Evolutionary conservation across 2,329 filamentous ascomycete species (phyloP), one percentile per base, ranked within the genome.

Genomic region (Claviceps spartinae): DNA sequence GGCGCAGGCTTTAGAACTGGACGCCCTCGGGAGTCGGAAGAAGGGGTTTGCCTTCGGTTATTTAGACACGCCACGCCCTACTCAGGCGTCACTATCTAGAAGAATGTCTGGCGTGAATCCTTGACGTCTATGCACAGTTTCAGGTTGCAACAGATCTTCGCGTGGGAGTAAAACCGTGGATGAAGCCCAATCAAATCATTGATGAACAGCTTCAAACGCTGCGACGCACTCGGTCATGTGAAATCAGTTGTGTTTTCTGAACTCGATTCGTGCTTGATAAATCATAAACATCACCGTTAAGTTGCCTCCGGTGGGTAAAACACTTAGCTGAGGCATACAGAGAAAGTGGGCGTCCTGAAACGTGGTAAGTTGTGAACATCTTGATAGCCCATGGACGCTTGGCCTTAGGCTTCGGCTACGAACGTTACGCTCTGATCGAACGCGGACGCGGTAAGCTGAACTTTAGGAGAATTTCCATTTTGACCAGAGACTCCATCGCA

Each of bases 381-480:
- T 96, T 98, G 62, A 98, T 93, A 16, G 98, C 88, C 93, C 93
- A 98, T 4, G 93, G 91, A 65, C 91, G 97, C 76, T 98, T 93
- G n/a, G 91, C 95, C 68, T 98, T 94, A 56, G 93, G 93, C 57
- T 24, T 24, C 5, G 4, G 24, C 24, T 24, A 24, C 98, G 75
- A 60, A 98, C 97, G 67, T 98, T 93, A 77, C 93, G 83, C 72
- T 98, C 93, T 50, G 93, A 90, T 57, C 94, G 89, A 55, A 98
- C 93, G 71, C 98, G 93, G 18, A 93, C 93, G 20, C 20, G 20
- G 20, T 20, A 55, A 98, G 75, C 69, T 98, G 93, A 65, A 98
- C 93, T 71, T 95, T 96, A 95, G 95, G 75, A 96, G 96, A 93
- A 98, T 98, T 70, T 98, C 93, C 48, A 88, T 89, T 76, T 98